Base-by-base conservation (phyloP, 352 stramenopile genomes). In the Aphanomyces cochlioides region DNA sequence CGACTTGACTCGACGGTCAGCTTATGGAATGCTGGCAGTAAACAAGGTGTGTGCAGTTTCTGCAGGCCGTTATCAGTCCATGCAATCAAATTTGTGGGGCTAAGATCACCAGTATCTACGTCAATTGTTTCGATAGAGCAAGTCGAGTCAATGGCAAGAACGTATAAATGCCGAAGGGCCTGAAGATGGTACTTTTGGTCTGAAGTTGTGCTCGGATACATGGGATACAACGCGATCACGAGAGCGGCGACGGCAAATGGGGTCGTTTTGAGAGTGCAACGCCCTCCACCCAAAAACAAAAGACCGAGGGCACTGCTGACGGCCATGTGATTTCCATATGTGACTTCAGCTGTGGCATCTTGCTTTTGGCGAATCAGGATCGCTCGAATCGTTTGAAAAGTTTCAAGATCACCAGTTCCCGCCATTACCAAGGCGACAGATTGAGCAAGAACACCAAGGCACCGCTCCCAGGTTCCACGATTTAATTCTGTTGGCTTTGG, bases 281-380 rank as follows among this genome's bases (percentile, higher is more conserved):
- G 93, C 0, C 97, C 97, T 43, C 95, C 95, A 36, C 96, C 96
- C 4, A 99, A 71, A 68, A 99, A 99, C 6, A 99, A 80, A 59
- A 99, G 77, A 0, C 96, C 97, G 37, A 99, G 98, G 28, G 96
- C 90, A 78, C 96, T 92, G 47, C 85, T 94, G 54, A 97, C 84
- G 13, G 89, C 84, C 93, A 98, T 98, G 79, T 99, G 96, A 41
- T 93, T 97, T 7, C 97, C 97, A 67, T 98, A 99, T 10, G 86
- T 95, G 41, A 98, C 87, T 57, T 90, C 83, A 10, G 50, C 50
- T 34, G 37, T 58, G 3, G 75, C 67, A 47, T 95, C 85, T 4
- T 89, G 80, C n/a, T 83, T 83, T 72, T 93, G 86, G 2, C 86
- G 80, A 56, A 95, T 59, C 37, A 88, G 91, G 66, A 93, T 74